Base-by-base conservation (phyloP, 768 basidiomycete genomes). In the Dioszegia hungarica region DNA sequence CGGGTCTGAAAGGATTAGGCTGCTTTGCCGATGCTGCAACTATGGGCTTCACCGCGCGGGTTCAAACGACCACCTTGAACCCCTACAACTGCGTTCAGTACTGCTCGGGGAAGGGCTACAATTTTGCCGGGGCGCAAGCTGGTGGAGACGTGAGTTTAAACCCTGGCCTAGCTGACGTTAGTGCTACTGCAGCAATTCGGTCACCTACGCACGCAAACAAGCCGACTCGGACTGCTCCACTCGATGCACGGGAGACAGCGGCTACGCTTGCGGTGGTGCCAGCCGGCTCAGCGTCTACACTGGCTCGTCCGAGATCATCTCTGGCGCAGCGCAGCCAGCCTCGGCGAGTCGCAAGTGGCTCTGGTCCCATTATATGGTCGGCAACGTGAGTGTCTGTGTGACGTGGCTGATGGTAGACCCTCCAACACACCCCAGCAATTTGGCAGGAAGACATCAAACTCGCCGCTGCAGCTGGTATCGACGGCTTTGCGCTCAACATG, bases 401-500 rank as follows among this genome's bases (percentile, higher is more conserved):
- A n/a, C 48, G 5, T 4, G 19, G 43, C 45, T 66, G 47, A 59
- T 60, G 24, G 59, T 56, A 73, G 56, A 72, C 77, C 0, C 76
- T 76, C 56, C 63, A 71, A 2, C 75, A 75, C 58, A 66, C 66
- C 10, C 54, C 61, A 8, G 34, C 56, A 5, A 66, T 60, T 14
- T 78, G 77, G 77, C 57, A 62, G 12, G 60, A 63, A 37, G 75
- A 78, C 38, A 75, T 78, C 46, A 47, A 40, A 27, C 60, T 63
- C n/a, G 77, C 77, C 8, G 20, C 53, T 1, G 65, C 58, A 5
- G 64, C 64, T 2, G 77, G 77, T 15, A 75, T 77, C 40, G 77
- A 79, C 53, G 78, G 75, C 4, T 79, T 79, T 49, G 78, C 77
- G 5, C 63, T 78, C 37, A 79, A 79, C 61, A 50, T 75, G 25